Conservation (phyloP, 2,329 filamentous ascomycete genomes). For the Penicillium vulpinum region DNA sequence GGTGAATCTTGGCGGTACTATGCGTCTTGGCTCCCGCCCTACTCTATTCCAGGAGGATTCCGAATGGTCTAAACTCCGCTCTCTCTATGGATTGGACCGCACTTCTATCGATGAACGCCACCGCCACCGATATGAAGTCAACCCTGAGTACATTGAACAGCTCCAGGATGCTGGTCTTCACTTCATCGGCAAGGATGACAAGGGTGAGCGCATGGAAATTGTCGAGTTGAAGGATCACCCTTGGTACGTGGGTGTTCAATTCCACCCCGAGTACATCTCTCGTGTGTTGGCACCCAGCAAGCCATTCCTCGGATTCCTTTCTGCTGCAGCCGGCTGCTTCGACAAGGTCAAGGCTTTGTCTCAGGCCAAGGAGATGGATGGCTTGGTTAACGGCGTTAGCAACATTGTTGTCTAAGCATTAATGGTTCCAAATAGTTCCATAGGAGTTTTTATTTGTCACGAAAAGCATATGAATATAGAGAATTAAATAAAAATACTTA, state of each 20-base stretch:
- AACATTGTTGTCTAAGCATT: slow-evolving; percentile 19
- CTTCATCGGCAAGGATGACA: slow-evolving; percentile 79
- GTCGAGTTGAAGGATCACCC: slow-evolving; percentile 80
- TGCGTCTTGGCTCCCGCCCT: slow-evolving; percentile 75
- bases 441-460: slow-evolving; percentile 13
- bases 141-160: slow-evolving; percentile 70
- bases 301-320: slow-evolving; percentile 81
- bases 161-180: slow-evolving; percentile 68
- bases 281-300: slow-evolving; percentile 71
- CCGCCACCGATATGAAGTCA: slow-evolving; percentile 86
- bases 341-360: slow-evolving; percentile 8
- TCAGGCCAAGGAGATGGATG: slow-evolving; percentile 15
- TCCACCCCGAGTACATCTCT: slow-evolving; percentile 81
- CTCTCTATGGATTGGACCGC: slow-evolving; percentile 63
- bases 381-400: slow-evolving; percentile 14
- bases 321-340: slow-evolving; percentile 66
- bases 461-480: slow-evolving; percentile 19
- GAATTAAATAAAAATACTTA: slow-evolving; percentile 9
- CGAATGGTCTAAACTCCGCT: slow-evolving; percentile 75
- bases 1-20: slow-evolving; percentile 75
- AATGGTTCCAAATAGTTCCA: slow-evolving; percentile 1
- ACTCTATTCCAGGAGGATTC: slow-evolving; percentile 72
- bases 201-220: slow-evolving; percentile 76
- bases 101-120: slow-evolving; percentile 68
- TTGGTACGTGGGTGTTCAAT: slow-evolving; percentile 82